Base-by-base conservation (phyloP, 2,329 filamentous ascomycete genomes). In the Trichoderma atroviride region DNA sequence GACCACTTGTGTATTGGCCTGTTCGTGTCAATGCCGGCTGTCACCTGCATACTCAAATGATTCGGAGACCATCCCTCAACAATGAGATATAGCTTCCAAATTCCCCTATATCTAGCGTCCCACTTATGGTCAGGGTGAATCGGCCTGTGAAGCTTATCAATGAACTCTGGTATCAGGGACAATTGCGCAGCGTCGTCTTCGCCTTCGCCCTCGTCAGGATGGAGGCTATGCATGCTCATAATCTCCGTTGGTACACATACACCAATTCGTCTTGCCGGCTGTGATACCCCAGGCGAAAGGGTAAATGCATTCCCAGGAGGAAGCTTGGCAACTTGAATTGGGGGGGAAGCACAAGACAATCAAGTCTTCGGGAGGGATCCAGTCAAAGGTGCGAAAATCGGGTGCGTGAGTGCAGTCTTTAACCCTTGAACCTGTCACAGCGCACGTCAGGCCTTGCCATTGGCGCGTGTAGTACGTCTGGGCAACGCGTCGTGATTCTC, bases 381-480 rank as follows among this genome's bases (percentile, higher is more conserved):
- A 70, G 56, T 70, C 68, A 70, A 66, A 70, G 19, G 53, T 70
- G n/a, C 50, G 43, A 24, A 70, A 70, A 14, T 70, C 63, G 4
- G 56, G 63, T 7, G 50, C 31, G 5, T 37, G 53, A 5, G 43
- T 33, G 19, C n/a, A 27, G 16, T 33, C 13, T 22, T 47, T 31
- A 7, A 53, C 29, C 9, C 16, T 29, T 16, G 16, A 5, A 2
- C 66, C 67, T 16, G 60, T 58, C 7, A 61, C 29, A n/a, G 61
- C 43, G 29, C 57, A 59, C 2, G 14, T 60, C 10, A 68, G 14
- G 56, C 40, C 56, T 19, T 35, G 40, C 47, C 43, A 27, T 24
- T 35, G 65, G 27, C 47, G 50, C 9, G 43, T 27, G 56, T 70
- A 70, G 60, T 70, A 70, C 24, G 16, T 37, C 14, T 66, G 37